These are phyloP conservation scores for Botrytis deweyae DNA, from an alignment of 2,329 filamentous ascomycete species.

Conservation along the genomic window DNA sequence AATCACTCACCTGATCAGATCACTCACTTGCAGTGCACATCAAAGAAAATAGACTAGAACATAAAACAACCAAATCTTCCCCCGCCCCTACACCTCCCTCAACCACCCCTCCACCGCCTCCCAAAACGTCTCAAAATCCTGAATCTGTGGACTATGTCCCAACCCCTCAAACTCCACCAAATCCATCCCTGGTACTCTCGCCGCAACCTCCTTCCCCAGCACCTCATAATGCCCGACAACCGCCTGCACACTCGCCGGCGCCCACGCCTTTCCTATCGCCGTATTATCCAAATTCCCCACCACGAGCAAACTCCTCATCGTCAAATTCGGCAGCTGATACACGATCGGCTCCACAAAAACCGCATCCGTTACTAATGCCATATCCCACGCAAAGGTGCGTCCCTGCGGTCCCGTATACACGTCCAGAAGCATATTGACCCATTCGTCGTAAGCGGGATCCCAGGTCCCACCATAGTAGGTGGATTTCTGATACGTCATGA, in stretches of 20 bases:
- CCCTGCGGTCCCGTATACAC: constrained; percentile 47
- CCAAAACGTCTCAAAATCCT: constrained; percentile 43
- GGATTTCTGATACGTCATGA: constrained; percentile 44
- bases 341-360: constrained; percentile 19
- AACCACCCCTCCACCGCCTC: background rate
- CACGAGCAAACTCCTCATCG: constrained; percentile 24
- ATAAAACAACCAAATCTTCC: too few species aligned
- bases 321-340: constrained; percentile 21
- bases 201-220: constrained; percentile 48
- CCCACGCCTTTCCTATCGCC: constrained; percentile 56
- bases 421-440: constrained; percentile 54
- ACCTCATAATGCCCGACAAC: constrained; percentile 51
- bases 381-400: constrained; percentile 21
- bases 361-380: constrained; percentile 22
- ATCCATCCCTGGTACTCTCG: constrained; percentile 44
- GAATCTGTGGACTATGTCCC: constrained; percentile 55
- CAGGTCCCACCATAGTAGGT: constrained; percentile 51
- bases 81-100: background rate
- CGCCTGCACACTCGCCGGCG: constrained; percentile 43
- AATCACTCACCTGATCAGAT: background rate
- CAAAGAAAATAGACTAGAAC: background rate
- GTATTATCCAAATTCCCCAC: constrained; percentile 32
- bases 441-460: constrained; percentile 50
- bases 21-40: background rate
- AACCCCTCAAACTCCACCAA: constrained; percentile 49